Evolutionary conservation across 129 eudicot genomes (phyloP), one percentile per base, ranked within the genome.

Genomic region (Flaveria trinervia): DNA sequence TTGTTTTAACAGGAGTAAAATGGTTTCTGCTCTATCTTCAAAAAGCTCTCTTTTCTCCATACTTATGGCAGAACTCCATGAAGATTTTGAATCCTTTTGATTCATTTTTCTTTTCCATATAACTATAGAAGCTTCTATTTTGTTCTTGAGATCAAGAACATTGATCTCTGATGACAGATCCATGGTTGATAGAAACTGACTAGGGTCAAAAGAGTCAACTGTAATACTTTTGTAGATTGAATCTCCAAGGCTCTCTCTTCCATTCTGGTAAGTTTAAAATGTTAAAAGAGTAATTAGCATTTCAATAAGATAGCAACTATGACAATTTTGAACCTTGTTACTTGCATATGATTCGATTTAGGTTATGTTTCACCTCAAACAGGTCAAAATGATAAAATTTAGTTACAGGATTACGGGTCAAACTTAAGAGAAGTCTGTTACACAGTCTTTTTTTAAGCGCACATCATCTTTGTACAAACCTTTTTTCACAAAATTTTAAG

Each of bases 1-100:
- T 7, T 87, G 96, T 84, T 92, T 92, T 14, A 92, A 62, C 2
- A 89, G 85, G 70, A 87, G 93, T 44, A 92, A 79, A 60, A 92
- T 89, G 18, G 96, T 92, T 71, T 92, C 96, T 14, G 88, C 96
- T 77, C 97, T 83, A 45, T 92, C 97, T 81, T 92, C 96, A 65
- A 92, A 92, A n/a, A 82, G 89, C 76, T 88, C 93, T 82, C 96
- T 73, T 79, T 87, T 92, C 85, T 92, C 97, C 68, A 75, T 25
- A 80, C 96, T 89, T 74, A 92, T 74, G 2, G 85, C 77, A 61
- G 89, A 80, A 49, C 96, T 90, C 97, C 97, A 92, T 8, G 85
- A 65, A 44, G 96, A 84, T 22, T 92, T 92, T 0, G 75, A 77
- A 73, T 92, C 97, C 72, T 92, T 92, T 22, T 82, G 83, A 61